Conservation (phyloP, 176 grass and related monocot species). For the Carex myosuroides region DNA sequence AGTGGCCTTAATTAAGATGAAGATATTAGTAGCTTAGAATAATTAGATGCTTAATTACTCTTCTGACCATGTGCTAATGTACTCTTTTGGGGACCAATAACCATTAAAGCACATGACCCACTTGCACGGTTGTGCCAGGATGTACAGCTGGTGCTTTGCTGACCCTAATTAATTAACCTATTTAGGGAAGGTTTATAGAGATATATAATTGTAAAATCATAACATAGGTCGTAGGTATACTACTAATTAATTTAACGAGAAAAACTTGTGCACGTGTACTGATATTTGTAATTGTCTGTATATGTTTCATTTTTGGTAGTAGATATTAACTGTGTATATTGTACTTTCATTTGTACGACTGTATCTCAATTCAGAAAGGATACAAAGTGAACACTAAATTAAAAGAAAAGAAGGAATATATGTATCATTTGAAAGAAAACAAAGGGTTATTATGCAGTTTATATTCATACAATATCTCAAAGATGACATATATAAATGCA, state of each 20-base stretch:
- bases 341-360: too few relatives aligned
- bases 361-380: not conserved
- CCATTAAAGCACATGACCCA: not conserved
- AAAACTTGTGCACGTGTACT: not conserved
- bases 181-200: not conserved
- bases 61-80: constrained; percentile 1
- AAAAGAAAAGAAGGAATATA: not conserved
- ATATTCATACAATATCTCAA: too few relatives aligned
- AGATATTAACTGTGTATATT: too few relatives aligned
- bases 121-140: not conserved
- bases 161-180: not conserved
- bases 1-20: not conserved
- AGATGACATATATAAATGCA: too few relatives aligned
- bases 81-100: not conserved
- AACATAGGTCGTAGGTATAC: not conserved
- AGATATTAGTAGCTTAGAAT: not conserved
- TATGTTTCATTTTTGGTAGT: too few relatives aligned
- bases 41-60: not conserved
- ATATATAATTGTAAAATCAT: not conserved
- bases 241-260: not conserved
- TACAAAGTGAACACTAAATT: not conserved
- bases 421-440: not conserved
- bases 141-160: constrained; percentile 10
- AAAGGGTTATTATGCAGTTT: not conserved
- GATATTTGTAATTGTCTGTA: not conserved